Conservation (phyloP, 805 yeast genomes). For the Nakazawaea siamensis region DNA sequence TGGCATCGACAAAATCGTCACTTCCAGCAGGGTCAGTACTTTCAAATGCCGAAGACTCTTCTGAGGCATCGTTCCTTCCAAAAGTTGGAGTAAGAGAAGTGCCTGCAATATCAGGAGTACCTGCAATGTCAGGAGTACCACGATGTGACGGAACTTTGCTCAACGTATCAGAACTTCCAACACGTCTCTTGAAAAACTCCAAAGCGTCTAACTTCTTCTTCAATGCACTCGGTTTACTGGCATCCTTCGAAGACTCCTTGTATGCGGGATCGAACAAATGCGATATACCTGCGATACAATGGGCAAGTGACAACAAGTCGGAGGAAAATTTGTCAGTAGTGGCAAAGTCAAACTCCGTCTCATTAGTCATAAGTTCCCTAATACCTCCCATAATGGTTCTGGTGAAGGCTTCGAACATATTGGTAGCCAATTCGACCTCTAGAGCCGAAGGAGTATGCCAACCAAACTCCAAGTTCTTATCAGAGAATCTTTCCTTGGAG, state of each 20-base stretch:
- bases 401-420: constrained; percentile 43
- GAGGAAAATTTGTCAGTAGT: constrained; percentile 28
- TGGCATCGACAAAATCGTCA: constrained; percentile 14
- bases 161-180: constrained; percentile 3
- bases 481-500: constrained; percentile 37
- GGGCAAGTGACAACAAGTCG: constrained; percentile 48
- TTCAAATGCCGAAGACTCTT: neutral
- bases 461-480: constrained; percentile 40
- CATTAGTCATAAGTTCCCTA: constrained; percentile 17
- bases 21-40: neutral
- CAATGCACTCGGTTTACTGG: constrained; percentile 24
- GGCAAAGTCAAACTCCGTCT: constrained; percentile 1
- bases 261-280: constrained; percentile 60
- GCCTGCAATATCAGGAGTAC: neutral
- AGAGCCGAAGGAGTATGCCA: constrained; percentile 68
- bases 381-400: constrained; percentile 35
- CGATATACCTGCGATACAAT: constrained; percentile 60
- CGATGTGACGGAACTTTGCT: too few relatives aligned
- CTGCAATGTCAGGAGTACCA: neutral
- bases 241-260: constrained; percentile 20
- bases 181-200: constrained; percentile 22
- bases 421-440: constrained; percentile 55
- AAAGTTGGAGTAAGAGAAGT: too few relatives aligned
- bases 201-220: constrained; percentile 27
- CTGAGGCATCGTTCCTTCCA: neutral